Percentiles rank a stretch among this genome's conserved stretches.
Evolutionary conservation across 345 rosid genomes (phyloP).

Genomic region (Aethionema arabicum): DNA sequence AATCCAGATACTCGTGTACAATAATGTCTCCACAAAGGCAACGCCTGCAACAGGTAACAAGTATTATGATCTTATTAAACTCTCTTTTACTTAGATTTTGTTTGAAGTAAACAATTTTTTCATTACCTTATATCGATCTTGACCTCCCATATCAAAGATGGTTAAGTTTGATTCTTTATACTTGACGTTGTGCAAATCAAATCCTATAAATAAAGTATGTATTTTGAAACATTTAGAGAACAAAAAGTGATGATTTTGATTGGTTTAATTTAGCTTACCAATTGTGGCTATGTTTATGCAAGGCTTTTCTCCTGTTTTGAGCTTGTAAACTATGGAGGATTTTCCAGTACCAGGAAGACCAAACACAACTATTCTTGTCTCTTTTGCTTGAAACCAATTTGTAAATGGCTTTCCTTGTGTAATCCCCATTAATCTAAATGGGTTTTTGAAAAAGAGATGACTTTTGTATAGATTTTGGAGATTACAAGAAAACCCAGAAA

Average conservation of each 20-base stretch:
- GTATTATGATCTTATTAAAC: neutral
- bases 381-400: constrained; percentile 18
- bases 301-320: constrained; percentile 29
- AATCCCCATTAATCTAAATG: constrained; percentile 25
- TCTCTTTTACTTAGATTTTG: neutral
- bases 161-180: constrained; percentile 22
- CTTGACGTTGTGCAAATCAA: constrained; percentile 5
- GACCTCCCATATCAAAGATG: constrained; percentile 26
- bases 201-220: constrained; percentile 9
- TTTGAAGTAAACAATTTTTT: neutral
- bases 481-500: neutral
- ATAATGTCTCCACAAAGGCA: constrained; percentile 13
- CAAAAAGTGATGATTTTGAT: neutral
- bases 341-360: constrained; percentile 30
- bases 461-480: neutral
- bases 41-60: neutral
- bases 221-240: neutral
- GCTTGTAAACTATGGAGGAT: constrained; percentile 31
- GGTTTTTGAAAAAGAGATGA: neutral
- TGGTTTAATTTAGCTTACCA: constrained; percentile 12
- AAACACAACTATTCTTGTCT: constrained; percentile 23
- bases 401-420: constrained; percentile 22
- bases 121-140: constrained; percentile 12
- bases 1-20: constrained; percentile 8
- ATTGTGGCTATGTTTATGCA: constrained; percentile 9